A percentile compares a stretch with the other conserved stretches of the same genome.
These are phyloP conservation scores for Ceratocystis lukuohia DNA, from an alignment of 2,329 filamentous ascomycete genomes.

Conservation along the genomic window DNA sequence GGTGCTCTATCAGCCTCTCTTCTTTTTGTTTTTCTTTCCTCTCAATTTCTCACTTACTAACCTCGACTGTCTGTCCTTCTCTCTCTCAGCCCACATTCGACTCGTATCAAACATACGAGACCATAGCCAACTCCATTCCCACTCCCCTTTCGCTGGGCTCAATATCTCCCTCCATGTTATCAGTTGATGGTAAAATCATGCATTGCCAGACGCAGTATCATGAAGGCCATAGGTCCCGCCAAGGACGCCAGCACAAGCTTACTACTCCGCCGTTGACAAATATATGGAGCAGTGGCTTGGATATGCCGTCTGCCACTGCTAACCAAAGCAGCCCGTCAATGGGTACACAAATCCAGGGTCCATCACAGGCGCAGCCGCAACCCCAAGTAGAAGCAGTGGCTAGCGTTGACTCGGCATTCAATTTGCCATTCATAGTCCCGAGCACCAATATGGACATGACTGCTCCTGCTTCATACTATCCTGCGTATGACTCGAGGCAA, in stretches of 20 bases:
- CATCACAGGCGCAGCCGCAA: conserved; percentile 25
- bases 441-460: not conserved
- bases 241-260: conserved; percentile 27
- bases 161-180: conserved; percentile 32
- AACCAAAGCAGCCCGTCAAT: conserved; percentile 36
- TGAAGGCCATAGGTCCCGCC: conserved; percentile 22
- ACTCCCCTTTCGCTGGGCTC: conserved; percentile 30
- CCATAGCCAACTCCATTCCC: conserved; percentile 29
- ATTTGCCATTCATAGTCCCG: not conserved
- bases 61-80: conserved; percentile 16
- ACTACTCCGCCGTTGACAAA: conserved; percentile 37
- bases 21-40: not conserved
- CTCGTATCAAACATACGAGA: conserved; percentile 25
- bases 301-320: conserved; percentile 29
- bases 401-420: not conserved
- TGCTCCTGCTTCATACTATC: not conserved
- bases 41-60: not conserved
- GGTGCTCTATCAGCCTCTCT: not conserved
- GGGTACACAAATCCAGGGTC: conserved; percentile 26
- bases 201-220: conserved; percentile 13
- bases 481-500: not conserved
- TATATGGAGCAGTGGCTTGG: conserved; percentile 32
- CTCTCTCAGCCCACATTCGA: conserved; percentile 29
- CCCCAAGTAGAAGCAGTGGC: conserved; percentile 22
- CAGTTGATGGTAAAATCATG: conserved; percentile 22